Conservation (phyloP, 192 early-diverging fungal genomes). For the Backusella macrospora region DNA sequence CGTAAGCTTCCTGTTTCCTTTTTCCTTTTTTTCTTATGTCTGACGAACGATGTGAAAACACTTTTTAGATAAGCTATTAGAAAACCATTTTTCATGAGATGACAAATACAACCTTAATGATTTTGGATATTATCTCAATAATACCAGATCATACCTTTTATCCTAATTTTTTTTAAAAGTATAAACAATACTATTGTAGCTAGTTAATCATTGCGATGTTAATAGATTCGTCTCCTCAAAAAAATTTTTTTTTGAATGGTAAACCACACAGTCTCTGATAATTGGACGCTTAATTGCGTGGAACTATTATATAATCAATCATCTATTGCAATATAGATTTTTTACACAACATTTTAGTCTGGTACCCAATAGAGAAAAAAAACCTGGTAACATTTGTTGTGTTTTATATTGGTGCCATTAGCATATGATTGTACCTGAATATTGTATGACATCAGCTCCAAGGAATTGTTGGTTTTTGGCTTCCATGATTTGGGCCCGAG, state of each 20-base stretch:
- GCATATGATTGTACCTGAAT: conserved; percentile 13
- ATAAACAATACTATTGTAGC: too few species aligned
- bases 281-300: not conserved
- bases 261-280: not conserved
- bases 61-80: too few species aligned
- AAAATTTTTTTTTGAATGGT: not conserved
- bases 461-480: not conserved
- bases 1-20: too few species aligned
- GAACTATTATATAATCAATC: not conserved
- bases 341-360: not conserved
- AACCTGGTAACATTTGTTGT: not conserved
- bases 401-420: not conserved
- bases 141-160: too few species aligned
- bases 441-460: not conserved
- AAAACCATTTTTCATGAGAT: too few species aligned
- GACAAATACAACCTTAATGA: too few species aligned
- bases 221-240: not conserved
- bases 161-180: too few species aligned
- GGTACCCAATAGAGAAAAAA: not conserved
- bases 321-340: not conserved
- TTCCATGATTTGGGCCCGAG: not conserved
- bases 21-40: too few species aligned
- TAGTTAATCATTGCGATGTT: too few species aligned
- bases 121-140: too few species aligned
- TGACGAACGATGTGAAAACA: too few species aligned